A percentile compares a stretch with the other conserved stretches of the same genome.
phyloP scores from a whole-genome alignment of 805 yeast genomes.

The Yarrowia divulgata region DNA sequence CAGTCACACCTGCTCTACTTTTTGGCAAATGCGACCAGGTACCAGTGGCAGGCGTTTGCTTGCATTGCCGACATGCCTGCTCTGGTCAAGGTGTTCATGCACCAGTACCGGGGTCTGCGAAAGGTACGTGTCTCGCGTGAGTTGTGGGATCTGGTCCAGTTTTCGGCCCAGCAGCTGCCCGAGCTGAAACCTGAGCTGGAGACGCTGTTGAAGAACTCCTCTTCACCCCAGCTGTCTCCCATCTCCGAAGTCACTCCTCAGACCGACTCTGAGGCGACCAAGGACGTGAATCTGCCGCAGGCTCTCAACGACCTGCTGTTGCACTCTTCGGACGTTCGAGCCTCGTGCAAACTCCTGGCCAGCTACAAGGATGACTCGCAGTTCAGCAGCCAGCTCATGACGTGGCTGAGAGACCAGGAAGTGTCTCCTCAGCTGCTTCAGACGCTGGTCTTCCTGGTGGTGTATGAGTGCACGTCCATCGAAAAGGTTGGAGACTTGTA shows the following conservation, averaged over 20 bases:
- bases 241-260: constrained; percentile 44
- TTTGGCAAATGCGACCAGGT: constrained; percentile 47
- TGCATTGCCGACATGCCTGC: constrained; percentile 44
- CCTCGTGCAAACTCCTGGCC: constrained; percentile 41
- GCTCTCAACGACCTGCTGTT: constrained; percentile 40
- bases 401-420: constrained; percentile 48
- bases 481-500: constrained; percentile 51
- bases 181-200: constrained; percentile 44
- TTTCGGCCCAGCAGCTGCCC: constrained; percentile 41
- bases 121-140: constrained; percentile 43
- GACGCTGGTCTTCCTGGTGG: constrained; percentile 52
- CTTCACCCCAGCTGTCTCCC: constrained; percentile 45
- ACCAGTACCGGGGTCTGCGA: constrained; percentile 42
- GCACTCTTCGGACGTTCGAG: constrained; percentile 41
- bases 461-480: constrained; percentile 52
- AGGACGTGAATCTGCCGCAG: constrained; percentile 36
- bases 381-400: constrained; percentile 43
- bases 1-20: constrained; percentile 51
- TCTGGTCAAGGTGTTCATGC: constrained; percentile 42
- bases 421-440: constrained; percentile 48
- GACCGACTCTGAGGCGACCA: constrained; percentile 18
- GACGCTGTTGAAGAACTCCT: constrained; percentile 41
- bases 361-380: constrained; percentile 44
- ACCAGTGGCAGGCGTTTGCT: constrained; percentile 43
- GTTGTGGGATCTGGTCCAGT: constrained; percentile 44